Conservation (phyloP, 164 flowering plant species). For the Annona squamosa region DNA sequence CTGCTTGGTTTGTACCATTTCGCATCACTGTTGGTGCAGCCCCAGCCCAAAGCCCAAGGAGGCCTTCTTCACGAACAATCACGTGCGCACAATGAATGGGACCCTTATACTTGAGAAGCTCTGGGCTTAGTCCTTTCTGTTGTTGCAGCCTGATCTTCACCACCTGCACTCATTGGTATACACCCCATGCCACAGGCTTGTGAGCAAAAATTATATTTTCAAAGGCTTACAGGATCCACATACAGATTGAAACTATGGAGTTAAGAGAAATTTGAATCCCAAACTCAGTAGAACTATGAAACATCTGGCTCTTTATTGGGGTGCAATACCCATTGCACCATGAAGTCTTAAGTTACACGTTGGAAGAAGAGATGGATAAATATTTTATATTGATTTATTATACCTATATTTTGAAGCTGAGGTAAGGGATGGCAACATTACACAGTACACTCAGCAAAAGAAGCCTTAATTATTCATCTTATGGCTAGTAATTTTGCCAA, state of each 20-base stretch:
- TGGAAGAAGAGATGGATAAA: too few relatives aligned
- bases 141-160: slow-evolving; percentile 95
- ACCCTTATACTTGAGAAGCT: slow-evolving; percentile 87
- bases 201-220: not conserved
- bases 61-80: slow-evolving; percentile 84
- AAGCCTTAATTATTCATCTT: too few relatives aligned
- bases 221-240: not conserved
- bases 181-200: not conserved
- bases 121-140: slow-evolving; percentile 75
- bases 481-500: too few relatives aligned
- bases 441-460: too few relatives aligned
- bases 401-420: too few relatives aligned
- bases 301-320: too few relatives aligned
- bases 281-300: not conserved
- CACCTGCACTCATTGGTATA: slow-evolving; percentile 49
- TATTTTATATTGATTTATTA: too few relatives aligned
- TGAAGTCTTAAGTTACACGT: too few relatives aligned
- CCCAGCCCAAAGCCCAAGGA: slow-evolving; percentile 92
- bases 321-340: too few relatives aligned
- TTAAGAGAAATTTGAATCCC: not conserved
- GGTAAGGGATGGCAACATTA: too few relatives aligned
- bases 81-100: slow-evolving; percentile 86
- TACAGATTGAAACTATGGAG: not conserved
- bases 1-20: slow-evolving; percentile 97
- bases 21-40: slow-evolving; percentile 98